phyloP scores from a whole-genome alignment of 1,284 basidiomycete genomes.

The Trichosporon coremiiforme region DNA sequence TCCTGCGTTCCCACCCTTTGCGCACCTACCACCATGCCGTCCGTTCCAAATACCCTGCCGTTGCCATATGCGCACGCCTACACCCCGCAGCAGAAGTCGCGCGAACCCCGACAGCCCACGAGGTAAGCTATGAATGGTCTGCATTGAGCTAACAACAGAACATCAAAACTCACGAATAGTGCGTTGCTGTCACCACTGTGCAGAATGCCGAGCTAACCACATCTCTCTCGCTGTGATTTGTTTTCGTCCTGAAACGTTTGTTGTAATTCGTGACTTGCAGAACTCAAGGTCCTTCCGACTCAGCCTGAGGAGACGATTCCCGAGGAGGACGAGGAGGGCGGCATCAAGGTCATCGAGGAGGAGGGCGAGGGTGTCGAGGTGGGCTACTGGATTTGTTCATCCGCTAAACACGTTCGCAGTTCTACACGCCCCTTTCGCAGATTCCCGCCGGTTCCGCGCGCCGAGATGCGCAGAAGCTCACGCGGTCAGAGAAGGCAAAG shows the following conservation, averaged over 20 bases:
- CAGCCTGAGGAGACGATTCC: constrained; percentile 67
- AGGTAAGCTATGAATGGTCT: constrained; percentile 41
- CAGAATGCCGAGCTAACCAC: constrained; percentile 1
- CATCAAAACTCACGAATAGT: constrained; percentile 68
- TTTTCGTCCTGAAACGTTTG: constrained; percentile 12
- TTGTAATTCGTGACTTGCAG: constrained; percentile 57
- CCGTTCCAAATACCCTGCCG: constrained; percentile 42
- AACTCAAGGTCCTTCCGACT: constrained; percentile 91
- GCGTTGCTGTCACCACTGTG: constrained; percentile 47
- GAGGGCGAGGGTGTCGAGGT: constrained; percentile 68
- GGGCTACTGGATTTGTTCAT: constrained; percentile 43
- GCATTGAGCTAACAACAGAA: constrained; percentile 44
- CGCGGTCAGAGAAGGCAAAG: constrained; percentile 91
- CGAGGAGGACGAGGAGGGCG: constrained; percentile 65
- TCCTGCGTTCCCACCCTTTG: not conserved
- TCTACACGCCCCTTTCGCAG: constrained; percentile 83
- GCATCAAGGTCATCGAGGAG: constrained; percentile 37
- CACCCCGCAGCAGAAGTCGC: constrained; percentile 31
- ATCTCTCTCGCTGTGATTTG: not conserved
- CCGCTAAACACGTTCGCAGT: constrained; percentile 59
- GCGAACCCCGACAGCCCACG: constrained; percentile 54
- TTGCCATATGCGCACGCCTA: constrained; percentile 53
- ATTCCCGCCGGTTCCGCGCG: constrained; percentile 93
- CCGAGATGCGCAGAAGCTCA: constrained; percentile 82
- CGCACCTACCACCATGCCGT: constrained; percentile 28